Evolutionary conservation across 2,329 filamentous ascomycete species (phyloP), one percentile per base, ranked within the genome.

Genomic region (Endothia cerciana): DNA sequence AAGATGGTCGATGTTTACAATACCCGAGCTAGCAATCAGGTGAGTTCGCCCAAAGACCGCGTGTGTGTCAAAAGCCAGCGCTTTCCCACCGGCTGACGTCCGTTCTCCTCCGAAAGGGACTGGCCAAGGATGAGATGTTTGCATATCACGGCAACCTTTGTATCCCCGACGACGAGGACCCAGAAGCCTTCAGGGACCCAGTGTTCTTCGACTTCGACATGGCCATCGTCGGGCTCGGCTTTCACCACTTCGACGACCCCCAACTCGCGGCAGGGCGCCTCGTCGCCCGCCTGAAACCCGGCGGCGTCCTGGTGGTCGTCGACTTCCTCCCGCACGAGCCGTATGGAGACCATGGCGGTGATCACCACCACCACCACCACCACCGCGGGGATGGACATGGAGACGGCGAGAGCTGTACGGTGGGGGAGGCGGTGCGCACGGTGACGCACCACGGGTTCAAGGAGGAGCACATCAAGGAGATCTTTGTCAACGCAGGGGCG

Each of bases 1-100:
- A 86, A 86, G 67, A 93, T 93, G 91, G 84, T 92, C 5, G 78
- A 80, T 0, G 80, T 82, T 7, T 94, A 89, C 79, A 93, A 93
- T 73, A 76, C 78, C 13, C 81, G 84, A 33, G 88, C 87, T 25
- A 74, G 77, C 43, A 83, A 84, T 67, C 82, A 87, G 76, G 83
- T 84, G 69, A 65, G 76, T 71, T 30, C 2, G 10, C n/a, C n/a
- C n/a, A n/a, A n/a, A n/a, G n/a, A n/a, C 38, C 43, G 33, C 60
- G 57, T 49, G 58, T 66, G 6, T 13, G n/a, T 15, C 30, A 33
- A 36, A n/a, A n/a, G n/a, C 51, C 11, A 17, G 28, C 17, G 10
- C 19, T 38, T 22, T 6, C 25, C 17, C 22, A 30, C 25, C n/a
- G n/a, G 65, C 17, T 19, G 38, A 49, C 63, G 15, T 63, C 4